Evolutionary conservation across 78 protist genomes (phyloP).

Genomic region (Monocercomonoides exilis): DNA sequence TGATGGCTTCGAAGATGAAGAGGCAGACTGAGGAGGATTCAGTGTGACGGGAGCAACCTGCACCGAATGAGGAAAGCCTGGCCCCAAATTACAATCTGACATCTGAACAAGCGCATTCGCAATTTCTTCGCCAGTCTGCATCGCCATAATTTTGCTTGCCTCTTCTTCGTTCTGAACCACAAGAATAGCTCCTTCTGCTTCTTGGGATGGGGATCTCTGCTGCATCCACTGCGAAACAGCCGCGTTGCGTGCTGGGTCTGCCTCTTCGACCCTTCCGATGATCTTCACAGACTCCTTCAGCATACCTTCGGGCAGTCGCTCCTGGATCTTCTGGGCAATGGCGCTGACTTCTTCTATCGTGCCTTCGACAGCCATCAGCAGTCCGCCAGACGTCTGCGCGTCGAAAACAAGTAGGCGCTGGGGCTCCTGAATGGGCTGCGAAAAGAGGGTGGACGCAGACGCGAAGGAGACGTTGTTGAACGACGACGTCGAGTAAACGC

Average conservation of each 20-base stretch:
- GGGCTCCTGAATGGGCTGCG: not conserved
- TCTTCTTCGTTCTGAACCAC: not conserved
- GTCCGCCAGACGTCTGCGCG: constrained; percentile 34
- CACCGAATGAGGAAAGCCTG: too few species aligned
- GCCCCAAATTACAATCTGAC: not conserved
- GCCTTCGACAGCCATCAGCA: constrained; percentile 3
- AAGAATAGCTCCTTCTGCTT: too few species aligned
- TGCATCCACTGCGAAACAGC: too few species aligned
- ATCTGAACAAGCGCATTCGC: not conserved
- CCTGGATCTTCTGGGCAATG: not conserved
- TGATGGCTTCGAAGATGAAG: not conserved
- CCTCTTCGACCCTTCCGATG: not conserved
- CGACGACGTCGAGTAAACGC: not conserved
- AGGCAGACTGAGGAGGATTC: not conserved
- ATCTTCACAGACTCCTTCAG: not conserved
- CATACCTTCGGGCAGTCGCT: not conserved
- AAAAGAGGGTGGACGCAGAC: not conserved
- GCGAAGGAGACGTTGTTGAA: not conserved
- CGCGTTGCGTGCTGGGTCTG: not conserved
- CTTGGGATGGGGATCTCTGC: not conserved
- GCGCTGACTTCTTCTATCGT: not conserved
- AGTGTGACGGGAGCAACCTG: not conserved
- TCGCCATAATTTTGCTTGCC: not conserved
- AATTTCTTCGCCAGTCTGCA: not conserved
- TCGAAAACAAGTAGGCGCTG: constrained; percentile 12